Evolutionary conservation across 345 rosid species (phyloP).

Genomic region (Bruguiera sexangula): DNA sequence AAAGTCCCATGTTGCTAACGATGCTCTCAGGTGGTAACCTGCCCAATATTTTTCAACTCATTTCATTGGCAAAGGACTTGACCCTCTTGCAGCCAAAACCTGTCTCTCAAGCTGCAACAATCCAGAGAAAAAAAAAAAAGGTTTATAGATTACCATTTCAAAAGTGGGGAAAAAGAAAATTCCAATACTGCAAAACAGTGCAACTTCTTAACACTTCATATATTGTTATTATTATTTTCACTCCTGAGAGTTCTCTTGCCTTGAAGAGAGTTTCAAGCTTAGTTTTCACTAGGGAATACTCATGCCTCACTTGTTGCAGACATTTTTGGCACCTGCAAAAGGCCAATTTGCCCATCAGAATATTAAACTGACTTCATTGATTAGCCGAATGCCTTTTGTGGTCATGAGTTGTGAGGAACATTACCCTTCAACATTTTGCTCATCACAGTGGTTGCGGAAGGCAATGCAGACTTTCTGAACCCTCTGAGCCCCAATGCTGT

Average conservation of each 20-base stretch:
- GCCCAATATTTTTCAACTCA: slow-evolving; percentile 10
- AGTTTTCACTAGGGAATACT: slow-evolving; percentile 47
- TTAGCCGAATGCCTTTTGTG: neutral
- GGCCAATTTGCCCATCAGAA: slow-evolving; percentile 10
- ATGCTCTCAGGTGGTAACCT: neutral
- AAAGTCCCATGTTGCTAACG: slow-evolving; percentile 11
- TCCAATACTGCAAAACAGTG: neutral
- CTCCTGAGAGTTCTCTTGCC: slow-evolving; percentile 24
- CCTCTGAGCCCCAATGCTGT: slow-evolving; percentile 59
- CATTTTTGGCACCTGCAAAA: slow-evolving; percentile 49
- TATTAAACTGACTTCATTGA: neutral
- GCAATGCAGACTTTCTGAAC: slow-evolving; percentile 49
- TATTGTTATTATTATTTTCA: neutral
- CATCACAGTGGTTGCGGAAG: slow-evolving; percentile 46
- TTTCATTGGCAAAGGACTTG: slow-evolving; percentile 28
- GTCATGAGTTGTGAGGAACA: slow-evolving; percentile 3
- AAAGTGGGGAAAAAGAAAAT: neutral
- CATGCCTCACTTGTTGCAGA: slow-evolving; percentile 55
- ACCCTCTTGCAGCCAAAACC: slow-evolving; percentile 47
- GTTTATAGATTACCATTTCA: neutral
- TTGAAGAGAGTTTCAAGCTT: slow-evolving; percentile 60
- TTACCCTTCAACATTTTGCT: slow-evolving; percentile 49
- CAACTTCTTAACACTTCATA: neutral
- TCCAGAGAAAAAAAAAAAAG: neutral
- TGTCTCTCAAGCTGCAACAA: slow-evolving; percentile 52